Base-by-base conservation (phyloP, 1,284 basidiomycete species). In the Nidula niveotomentosa region DNA sequence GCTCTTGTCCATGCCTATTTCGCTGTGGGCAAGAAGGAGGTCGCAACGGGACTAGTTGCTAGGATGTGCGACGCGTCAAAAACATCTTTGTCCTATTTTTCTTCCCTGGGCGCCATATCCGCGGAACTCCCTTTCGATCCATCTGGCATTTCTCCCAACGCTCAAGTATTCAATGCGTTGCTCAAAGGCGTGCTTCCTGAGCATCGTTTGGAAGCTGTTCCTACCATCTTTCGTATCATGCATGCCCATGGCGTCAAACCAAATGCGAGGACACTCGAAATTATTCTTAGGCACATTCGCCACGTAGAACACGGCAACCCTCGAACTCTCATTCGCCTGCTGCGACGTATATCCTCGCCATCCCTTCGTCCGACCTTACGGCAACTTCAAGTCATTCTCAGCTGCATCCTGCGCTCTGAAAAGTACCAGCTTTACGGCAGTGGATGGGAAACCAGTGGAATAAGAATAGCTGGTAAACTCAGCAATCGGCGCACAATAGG, bases 1-100 rank as follows among this genome's bases (percentile, higher is more conserved):
- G 77, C 86, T 10, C 73, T 91, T 15, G 70, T 88, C 36, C 78
- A 80, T 48, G 73, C 79, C 43, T 79, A 84, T 62, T 83, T 79
- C 61, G 65, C 75, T 37, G 71, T 68, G n/a, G 77, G 76, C 34
- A 72, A 73, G 48, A 74, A 76, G 30, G 70, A 70, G 45, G 63
- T 73, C 49, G 87, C 87, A 8, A 65, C 86, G 41, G 65, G 69
- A 41, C 65, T 88, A 49, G 71, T 85, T 48, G 72, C 77, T 30
- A 66, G 70, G 15, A 72, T 81, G 62, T 83, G 85, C 61, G 52
- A 59, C 44, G 49, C 54, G 37, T 36, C 36, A 52, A n/a, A n/a
- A n/a, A n/a, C n/a, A n/a, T n/a, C n/a, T n/a, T n/a, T n/a, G n/a
- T n/a, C n/a, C n/a, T n/a, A n/a, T n/a, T n/a, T n/a, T n/a, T n/a